Base-by-base conservation (phyloP, 148 eudicot genomes). In the Arbutus unedo region DNA sequence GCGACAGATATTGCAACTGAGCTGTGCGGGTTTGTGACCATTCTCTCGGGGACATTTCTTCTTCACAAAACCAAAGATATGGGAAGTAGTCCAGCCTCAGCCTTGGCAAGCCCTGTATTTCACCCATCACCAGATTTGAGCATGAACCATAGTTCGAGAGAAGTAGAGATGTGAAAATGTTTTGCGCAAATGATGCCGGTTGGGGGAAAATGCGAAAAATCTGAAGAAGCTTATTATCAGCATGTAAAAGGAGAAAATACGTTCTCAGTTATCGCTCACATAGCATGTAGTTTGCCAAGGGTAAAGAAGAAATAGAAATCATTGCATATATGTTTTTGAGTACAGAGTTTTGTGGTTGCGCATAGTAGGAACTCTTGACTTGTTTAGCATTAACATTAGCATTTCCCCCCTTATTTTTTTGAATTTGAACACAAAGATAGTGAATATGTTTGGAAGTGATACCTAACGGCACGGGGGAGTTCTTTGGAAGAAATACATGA, bases 1-100 rank as follows among this genome's bases (percentile, higher is more conserved):
- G 91, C 93, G 23, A 87, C 94, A 25, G 93, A 93, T 83, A 93
- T 95, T 82, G 91, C 89, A 53, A 92, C 98, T 21, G 97, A 95
- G 85, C 78, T 93, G 85, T 93, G 98, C 83, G 98, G 98, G 16
- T 95, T 95, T 77, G 93, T 91, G 82, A 95, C 98, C 0, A 91
- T 95, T 80, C 91, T 92, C 48, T 86, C 96, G 0, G 98, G 98
- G 62, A 95, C 98, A 6, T 91, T 93, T 85, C 92, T 95, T 88
- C 96, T 95, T 85, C 98, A 95, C 89, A 91, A 81, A 86, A 95
- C 97, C 14, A 93, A 92, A 83, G 97, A 95, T 88, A 83, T 93
- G 91, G 87, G 79, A 25, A 57, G 62, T n/a, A 51, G 7, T 51
- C 78, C 78, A 6, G 53, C 21, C 8, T 43, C 74, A 47, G 47